Percentiles rank a stretch among this genome's conserved stretches.
These are phyloP conservation scores for Leccinum obscurum DNA, from an alignment of 768 basidiomycete genomes.

Conservation along the genomic window DNA sequence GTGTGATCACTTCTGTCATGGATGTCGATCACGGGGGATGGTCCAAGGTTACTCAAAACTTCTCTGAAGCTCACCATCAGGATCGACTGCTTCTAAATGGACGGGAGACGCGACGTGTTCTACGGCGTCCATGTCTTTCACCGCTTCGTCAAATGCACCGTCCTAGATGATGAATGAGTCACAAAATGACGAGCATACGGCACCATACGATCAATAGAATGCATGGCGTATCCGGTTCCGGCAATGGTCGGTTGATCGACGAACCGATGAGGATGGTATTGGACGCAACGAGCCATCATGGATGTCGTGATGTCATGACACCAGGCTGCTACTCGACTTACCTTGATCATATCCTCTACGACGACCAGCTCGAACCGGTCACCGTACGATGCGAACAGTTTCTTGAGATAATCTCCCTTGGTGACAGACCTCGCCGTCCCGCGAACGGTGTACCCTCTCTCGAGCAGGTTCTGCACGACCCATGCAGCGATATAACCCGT, in stretches of 20 bases:
- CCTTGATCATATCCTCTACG: constrained; percentile 67
- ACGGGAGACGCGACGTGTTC: constrained; percentile 70
- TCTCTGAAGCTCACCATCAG: constrained; percentile 29
- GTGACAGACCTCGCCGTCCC: constrained; percentile 62
- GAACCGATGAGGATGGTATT: not conserved
- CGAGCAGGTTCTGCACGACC: constrained; percentile 55
- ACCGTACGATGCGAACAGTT: constrained; percentile 53
- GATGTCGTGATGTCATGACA: not conserved
- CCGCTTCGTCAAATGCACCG: constrained; percentile 76
- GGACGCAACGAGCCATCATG: not conserved
- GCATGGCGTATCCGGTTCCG: not conserved
- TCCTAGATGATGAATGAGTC: constrained; percentile 35
- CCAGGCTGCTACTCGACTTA: constrained; percentile 24
- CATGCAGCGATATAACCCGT: constrained; percentile 34
- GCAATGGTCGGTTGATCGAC: not conserved
- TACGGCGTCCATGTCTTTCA: constrained; percentile 73
- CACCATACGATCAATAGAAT: too few relatives aligned
- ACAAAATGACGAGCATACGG: not conserved
- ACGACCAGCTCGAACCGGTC: constrained; percentile 63
- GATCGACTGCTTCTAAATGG: constrained; percentile 45
- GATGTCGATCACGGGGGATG: not conserved
- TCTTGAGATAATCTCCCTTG: constrained; percentile 60
- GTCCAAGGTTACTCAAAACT: not conserved
- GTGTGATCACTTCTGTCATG: constrained; percentile 57
- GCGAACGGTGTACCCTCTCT: constrained; percentile 61